Conservation (phyloP, 2,329 filamentous ascomycete species). For the Alternaria longipes region DNA sequence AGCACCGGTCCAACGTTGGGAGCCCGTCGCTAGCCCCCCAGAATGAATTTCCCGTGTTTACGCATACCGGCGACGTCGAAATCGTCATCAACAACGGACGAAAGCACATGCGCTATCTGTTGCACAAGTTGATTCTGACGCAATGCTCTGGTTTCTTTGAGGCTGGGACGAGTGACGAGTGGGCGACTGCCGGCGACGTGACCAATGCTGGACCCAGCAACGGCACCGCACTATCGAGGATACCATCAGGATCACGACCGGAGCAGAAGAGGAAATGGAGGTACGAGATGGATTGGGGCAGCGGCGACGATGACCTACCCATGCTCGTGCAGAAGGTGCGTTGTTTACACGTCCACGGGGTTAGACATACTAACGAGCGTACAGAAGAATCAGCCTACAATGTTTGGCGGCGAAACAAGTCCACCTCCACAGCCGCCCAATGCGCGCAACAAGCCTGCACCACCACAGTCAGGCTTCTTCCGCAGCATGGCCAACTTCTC, state of each 20-base stretch:
- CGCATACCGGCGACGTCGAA: conserved; percentile 90
- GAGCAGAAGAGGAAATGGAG: conserved; percentile 74
- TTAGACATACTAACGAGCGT: conserved; percentile 20
- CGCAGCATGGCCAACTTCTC: conserved; percentile 86
- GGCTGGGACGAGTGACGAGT: conserved; percentile 81
- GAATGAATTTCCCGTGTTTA: conserved; percentile 94
- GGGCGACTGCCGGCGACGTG: conserved; percentile 63
- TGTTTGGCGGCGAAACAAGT: conserved; percentile 64
- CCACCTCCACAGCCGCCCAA: conserved; percentile 58
- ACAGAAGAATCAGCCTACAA: conserved; percentile 54
- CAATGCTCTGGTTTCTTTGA: conserved; percentile 96
- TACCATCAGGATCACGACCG: conserved; percentile 49
- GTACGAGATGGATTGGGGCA: conserved; percentile 85
- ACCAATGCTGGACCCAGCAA: conserved; percentile 33
- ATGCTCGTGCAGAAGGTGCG: conserved; percentile 84
- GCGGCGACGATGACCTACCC: conserved; percentile 75
- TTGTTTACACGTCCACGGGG: not conserved
- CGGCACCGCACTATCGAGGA: conserved; percentile 50
- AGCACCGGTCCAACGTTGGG: conserved; percentile 83
- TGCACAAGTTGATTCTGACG: conserved; percentile 86
- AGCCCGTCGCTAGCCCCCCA: conserved; percentile 72
- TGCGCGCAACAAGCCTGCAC: conserved; percentile 69
- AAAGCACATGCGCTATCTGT: conserved; percentile 82
- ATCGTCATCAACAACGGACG: conserved; percentile 76
- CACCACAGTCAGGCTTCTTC: conserved; percentile 77